Evolutionary conservation across 176 grass and related monocot species (phyloP), one percentile per base, ranked within the genome.

Genomic region (bread wheat (Triticum aestivum)): DNA sequence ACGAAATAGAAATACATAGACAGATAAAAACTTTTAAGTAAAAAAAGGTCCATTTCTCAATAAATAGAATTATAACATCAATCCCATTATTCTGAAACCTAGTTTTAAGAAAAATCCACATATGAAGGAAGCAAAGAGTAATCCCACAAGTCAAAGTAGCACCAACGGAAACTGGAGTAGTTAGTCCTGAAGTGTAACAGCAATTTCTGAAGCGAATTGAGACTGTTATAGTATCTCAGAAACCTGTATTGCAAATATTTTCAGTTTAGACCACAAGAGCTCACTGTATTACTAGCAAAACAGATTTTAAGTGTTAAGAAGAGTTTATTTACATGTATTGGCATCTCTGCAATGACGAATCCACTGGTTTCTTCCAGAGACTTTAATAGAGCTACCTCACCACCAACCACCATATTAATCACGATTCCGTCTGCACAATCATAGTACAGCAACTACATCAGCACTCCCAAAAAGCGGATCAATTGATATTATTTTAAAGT

Each of bases 371-470:
- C 97, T 88, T 98, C 97, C 44, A 96, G 77, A 73, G 84, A 90
- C 87, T 86, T 96, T 1, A 98, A 90, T 69, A 81, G 76, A 58
- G 73, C 89, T 34, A 98, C 97, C 84, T 96, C 94, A 21, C 93
- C 94, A 89, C 97, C 97, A 61, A 98, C 97, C 71, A 98, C 94
- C 92, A 98, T 98, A 87, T 96, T 98, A 77, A 98, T 92, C 49
- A 92, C 92, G 49, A 92, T 94, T 78, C 96, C 92, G 54, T 94
- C 96, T 98, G 92, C 74, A 73, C 34, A 62, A 81, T 69, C 29
- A 89, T 42, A 81, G 49, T 5, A 30, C n/a, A 54, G 87, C 5
- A 90, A 49, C 39, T 64, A 71, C 11, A 81, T 38, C 9, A 78
- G 72, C 1, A 45, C 11, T 61, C 7, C 11, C 5, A 35, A 83